A percentile compares a stretch with the other conserved stretches of the same genome.
These are phyloP conservation scores for Blastocrithidia nonstop DNA, from an alignment of 208 protist genomes.

Conservation along the genomic window DNA sequence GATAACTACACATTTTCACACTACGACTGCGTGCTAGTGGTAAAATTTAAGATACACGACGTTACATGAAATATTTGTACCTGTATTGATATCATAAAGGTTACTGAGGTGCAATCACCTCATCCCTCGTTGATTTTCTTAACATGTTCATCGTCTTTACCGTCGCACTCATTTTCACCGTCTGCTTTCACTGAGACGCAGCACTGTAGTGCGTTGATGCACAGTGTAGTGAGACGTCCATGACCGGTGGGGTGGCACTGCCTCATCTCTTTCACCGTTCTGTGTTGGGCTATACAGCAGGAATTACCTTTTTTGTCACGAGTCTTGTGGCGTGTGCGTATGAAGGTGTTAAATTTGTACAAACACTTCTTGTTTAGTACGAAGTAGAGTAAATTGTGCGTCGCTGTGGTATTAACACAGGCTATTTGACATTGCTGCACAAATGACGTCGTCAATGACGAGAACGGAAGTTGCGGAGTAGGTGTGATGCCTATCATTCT, in stretches of 20 bases:
- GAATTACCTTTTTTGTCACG: constrained; percentile 26
- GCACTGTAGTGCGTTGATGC: constrained; percentile 40
- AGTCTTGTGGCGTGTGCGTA: constrained; percentile 19
- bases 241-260: constrained; percentile 19
- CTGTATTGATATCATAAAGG: constrained; percentile 63
- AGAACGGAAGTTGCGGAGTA: neutral
- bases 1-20: constrained; percentile 9
- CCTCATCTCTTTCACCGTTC: constrained; percentile 19
- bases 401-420: constrained; percentile 30
- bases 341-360: constrained; percentile 31
- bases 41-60: constrained; percentile 35
- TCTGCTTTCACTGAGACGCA: constrained; percentile 38
- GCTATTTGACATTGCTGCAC: constrained; percentile 42
- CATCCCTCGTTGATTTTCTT: constrained; percentile 46
- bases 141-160: constrained; percentile 41
- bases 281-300: constrained; percentile 12
- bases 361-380: constrained; percentile 23
- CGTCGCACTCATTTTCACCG: constrained; percentile 30
- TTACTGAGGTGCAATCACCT: constrained; percentile 31
- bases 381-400: constrained; percentile 34
- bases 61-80: constrained; percentile 59
- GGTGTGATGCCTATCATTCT: neutral
- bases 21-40: constrained; percentile 29
- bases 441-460: constrained; percentile 20
- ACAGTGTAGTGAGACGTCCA: constrained; percentile 16